Percentiles rank a stretch among this genome's conserved stretches.
Evolutionary conservation across 2,329 filamentous ascomycete species (phyloP).

Genomic region (Cladosporium cucumerinum): DNA sequence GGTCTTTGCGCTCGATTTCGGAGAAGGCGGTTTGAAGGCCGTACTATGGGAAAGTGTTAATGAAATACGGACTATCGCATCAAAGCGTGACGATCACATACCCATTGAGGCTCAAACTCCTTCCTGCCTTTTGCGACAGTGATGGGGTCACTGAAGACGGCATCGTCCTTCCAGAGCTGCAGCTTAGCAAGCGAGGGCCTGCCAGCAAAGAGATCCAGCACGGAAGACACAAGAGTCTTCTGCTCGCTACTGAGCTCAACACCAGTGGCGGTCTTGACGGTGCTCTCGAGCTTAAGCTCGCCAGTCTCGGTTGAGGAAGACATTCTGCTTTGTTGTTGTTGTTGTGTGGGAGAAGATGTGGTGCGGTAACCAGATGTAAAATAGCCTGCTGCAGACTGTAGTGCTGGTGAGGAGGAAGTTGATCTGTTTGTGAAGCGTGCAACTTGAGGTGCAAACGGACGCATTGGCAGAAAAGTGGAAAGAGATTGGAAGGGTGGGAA

Average conservation of each 20-base stretch:
- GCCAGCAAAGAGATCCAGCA: constrained; percentile 62
- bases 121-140: constrained; percentile 56
- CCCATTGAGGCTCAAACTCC: constrained; percentile 51
- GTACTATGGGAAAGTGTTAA: constrained; percentile 41
- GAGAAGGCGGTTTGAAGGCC: constrained; percentile 57
- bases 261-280: constrained; percentile 52
- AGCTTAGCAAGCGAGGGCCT: constrained; percentile 58
- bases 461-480: neutral
- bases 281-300: constrained; percentile 51
- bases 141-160: constrained; percentile 57
- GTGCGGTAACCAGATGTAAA: neutral
- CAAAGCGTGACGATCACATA: constrained; percentile 16
- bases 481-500: neutral
- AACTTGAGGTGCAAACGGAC: constrained; percentile 15
- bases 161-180: constrained; percentile 57
- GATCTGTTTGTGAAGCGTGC: constrained; percentile 14
- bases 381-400: constrained; percentile 7
- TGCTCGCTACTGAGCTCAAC: constrained; percentile 51
- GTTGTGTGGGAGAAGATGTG: neutral
- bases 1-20: constrained; percentile 54
- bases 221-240: constrained; percentile 54
- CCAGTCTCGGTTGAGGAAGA: constrained; percentile 25
- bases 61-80: neutral
- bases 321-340: constrained; percentile 21
- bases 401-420: neutral